Conservation (phyloP, 2,329 filamentous ascomycete genomes). For the Hymenoscyphus salicellus region DNA sequence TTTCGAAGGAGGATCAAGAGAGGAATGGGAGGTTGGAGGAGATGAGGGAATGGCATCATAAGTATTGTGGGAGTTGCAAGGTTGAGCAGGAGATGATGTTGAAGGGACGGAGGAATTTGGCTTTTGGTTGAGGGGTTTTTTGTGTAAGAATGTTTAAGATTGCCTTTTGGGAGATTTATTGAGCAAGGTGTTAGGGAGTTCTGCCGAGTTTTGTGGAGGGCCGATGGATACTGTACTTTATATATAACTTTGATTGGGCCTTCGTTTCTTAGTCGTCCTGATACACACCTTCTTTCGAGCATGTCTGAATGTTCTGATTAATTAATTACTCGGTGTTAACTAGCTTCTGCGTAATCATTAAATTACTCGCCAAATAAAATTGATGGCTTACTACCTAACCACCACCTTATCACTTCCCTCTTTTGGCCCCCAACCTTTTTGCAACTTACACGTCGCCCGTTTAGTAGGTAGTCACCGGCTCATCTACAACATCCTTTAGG, state of each 20-base stretch:
- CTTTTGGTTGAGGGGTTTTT: constrained; percentile 26
- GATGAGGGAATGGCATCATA: constrained; percentile 54
- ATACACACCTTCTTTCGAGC: too few species aligned
- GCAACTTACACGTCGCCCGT: too few species aligned
- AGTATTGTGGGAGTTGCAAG: constrained; percentile 61
- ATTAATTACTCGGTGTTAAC: too few species aligned
- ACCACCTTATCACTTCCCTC: too few species aligned
- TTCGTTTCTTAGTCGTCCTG: too few species aligned
- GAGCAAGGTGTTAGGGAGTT: constrained; percentile 12
- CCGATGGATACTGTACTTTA: neutral
- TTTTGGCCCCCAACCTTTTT: too few species aligned
- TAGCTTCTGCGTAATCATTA: too few species aligned
- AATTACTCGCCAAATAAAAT: too few species aligned
- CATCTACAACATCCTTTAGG: too few species aligned
- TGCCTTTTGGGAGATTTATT: neutral
- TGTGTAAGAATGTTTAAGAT: neutral
- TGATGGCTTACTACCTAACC: too few species aligned
- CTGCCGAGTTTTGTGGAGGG: neutral
- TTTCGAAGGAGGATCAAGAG: constrained; percentile 24
- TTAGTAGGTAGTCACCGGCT: too few species aligned
- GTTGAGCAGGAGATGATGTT: constrained; percentile 33
- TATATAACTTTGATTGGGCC: neutral
- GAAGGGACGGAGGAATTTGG: constrained; percentile 23
- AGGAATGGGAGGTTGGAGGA: constrained; percentile 41
- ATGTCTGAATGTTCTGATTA: too few species aligned